These are phyloP conservation scores for Termitomyces sp. DNA, from an alignment of 768 basidiomycete genomes.

Conservation along the genomic window DNA sequence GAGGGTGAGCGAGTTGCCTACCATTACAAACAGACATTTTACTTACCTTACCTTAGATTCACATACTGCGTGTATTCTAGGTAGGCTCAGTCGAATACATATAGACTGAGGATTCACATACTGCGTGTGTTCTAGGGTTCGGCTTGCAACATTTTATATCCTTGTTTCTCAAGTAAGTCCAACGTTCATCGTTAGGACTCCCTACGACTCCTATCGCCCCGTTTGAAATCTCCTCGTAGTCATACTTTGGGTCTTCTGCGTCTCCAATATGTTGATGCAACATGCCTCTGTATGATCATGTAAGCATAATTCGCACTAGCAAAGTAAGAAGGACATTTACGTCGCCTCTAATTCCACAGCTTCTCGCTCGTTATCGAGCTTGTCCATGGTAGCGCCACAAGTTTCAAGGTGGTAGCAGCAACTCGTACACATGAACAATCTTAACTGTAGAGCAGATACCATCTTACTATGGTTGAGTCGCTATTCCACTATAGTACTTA, in stretches of 20 bases:
- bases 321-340: constrained; percentile 69
- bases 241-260: constrained; percentile 68
- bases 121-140: too few relatives aligned
- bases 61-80: too few relatives aligned
- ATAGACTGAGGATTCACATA: too few relatives aligned
- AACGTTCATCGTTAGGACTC: constrained; percentile 28
- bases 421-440: constrained; percentile 29
- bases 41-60: too few relatives aligned
- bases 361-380: constrained; percentile 74
- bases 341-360: constrained; percentile 75
- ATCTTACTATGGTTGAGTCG: background rate
- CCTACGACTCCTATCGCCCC: constrained; percentile 49
- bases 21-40: too few relatives aligned
- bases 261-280: constrained; percentile 78
- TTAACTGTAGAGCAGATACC: background rate
- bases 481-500: background rate
- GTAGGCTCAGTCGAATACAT: too few relatives aligned
- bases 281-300: constrained; percentile 75
- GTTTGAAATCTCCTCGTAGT: constrained; percentile 77
- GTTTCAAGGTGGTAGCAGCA: constrained; percentile 39
- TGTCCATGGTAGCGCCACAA: background rate
- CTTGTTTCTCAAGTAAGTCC: constrained; percentile 81
- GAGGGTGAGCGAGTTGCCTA: too few relatives aligned
- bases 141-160: too few relatives aligned
- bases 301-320: constrained; percentile 70